Base-by-base conservation (phyloP, 768 basidiomycete genomes). In the Psilocybe subaeruginosa region DNA sequence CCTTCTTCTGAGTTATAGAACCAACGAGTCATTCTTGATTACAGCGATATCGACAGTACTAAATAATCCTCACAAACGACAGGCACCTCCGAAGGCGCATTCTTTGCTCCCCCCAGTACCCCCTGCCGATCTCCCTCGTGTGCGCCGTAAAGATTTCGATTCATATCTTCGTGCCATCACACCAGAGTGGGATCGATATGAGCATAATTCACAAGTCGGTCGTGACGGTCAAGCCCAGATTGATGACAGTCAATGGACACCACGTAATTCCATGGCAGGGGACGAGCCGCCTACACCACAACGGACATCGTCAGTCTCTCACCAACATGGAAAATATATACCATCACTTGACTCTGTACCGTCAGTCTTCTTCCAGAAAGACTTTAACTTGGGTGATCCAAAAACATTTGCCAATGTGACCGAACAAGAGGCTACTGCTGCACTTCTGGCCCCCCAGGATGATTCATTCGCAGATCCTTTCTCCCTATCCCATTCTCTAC, bases 31-130 rank as follows among this genome's bases (percentile, higher is more conserved):
- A 49, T 30, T 31, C 12, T 56, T 33, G 41, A 45, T 41, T 56
- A 12, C 72, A 97, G 96, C 95, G 41, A 95, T 97, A 64, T 96
- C 95, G 8, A 95, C 93, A 16, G 92, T 97, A 29, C 84, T 97
- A 54, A 95, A 95, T 68, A 95, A 91, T 68, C 96, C 96, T 0
- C 88, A 90, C 69, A 91, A 89, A 74, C 84, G 81, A 37, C 89
- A 91, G 51, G 89, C 91, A 6, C 94, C 96, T 11, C 91, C 96
- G 31, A 93, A 97, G 71, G 87, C 94, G 0, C 92, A 96, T 66
- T 91, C 94, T 1, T 74, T 87, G 0, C 78, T 98, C 16, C 90
- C 92, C 1, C 73, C 89, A 35, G 86, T 88, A 2, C 83, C 84
- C 2, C 85, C 89, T 6, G 89, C 90, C 1, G 87, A 89, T 59